Evolutionary conservation across 768 basidiomycete genomes (phyloP), one percentile per base, ranked within the genome.

Genomic region (Lactarius hengduanensis): DNA sequence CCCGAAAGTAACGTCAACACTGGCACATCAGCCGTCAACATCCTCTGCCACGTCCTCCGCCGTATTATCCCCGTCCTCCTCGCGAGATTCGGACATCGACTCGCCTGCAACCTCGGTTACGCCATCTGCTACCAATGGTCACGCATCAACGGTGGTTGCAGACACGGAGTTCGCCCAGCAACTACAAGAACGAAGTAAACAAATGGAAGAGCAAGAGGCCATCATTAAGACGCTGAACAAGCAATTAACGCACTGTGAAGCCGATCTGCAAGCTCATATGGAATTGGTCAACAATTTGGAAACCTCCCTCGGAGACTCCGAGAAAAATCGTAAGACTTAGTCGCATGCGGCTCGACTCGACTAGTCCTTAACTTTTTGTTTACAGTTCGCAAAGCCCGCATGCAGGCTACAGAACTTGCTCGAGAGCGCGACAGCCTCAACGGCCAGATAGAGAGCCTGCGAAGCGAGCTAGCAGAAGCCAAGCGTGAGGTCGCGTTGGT

Each of bases 201-300:
- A 84, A 56, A 78, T 94, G 43, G 90, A 86, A 15, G 94, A 96
- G 79, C 90, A 93, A 74, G 90, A 93, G 71, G 85, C 82, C 59
- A 95, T 94, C 90, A 92, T 96, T 79, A 91, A 92, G 77, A 94
- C 91, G 28, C 83, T 97, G 68, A 95, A 94, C 77, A 95, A 96
- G 76, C 94, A 95, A 76, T 76, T 97, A 57, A 87, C 86, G n/a
- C 94, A 96, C 75, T 95, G 93, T 73, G 95, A 97, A 78, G 85
- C 83, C 68, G 94, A 97, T 76, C 80, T 96, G 69, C 91, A 95
- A 71, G 88, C 91, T 32, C 93, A 96, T 73, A 93, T 94, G 84
- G 92, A 96, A 75, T 84, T 94, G 61, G 92, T 94, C 68, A 83
- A 79, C 68, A 91, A 89, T 11, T 82, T 96, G 30, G 93, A 96